Evolutionary conservation across 176 grass and related monocot genomes (phyloP).

Genomic region (Oryza longistaminata): DNA sequence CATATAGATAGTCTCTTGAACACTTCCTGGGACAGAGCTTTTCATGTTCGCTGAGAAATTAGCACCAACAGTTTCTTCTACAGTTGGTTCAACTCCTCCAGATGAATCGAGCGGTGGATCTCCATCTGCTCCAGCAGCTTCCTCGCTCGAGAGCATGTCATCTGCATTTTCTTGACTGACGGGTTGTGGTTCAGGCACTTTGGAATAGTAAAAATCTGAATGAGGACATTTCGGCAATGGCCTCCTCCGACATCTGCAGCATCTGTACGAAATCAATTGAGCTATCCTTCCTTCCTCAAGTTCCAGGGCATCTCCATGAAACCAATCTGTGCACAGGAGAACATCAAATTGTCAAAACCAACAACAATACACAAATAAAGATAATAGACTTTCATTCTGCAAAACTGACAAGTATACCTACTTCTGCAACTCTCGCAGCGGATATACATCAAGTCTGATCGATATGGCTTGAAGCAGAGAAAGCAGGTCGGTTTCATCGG

Average conservation of each 20-base stretch:
- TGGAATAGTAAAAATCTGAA: conserved; percentile 33
- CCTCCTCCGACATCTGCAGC: conserved; percentile 65
- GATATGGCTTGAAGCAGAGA: conserved; percentile 56
- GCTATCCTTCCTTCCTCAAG: conserved; percentile 55
- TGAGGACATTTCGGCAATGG: conserved; percentile 55
- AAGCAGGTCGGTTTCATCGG: conserved; percentile 46
- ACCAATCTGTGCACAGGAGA: conserved; percentile 51
- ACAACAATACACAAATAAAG: neutral
- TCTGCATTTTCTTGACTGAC: conserved; percentile 44
- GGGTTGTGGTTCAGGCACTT: conserved; percentile 46
- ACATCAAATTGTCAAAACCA: neutral
- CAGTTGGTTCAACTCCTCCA: conserved; percentile 31
- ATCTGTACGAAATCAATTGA: conserved; percentile 62
- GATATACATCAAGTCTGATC: conserved; percentile 57
- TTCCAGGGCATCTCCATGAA: conserved; percentile 64
- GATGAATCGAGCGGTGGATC: conserved; percentile 30
- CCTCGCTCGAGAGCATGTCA: conserved; percentile 19
- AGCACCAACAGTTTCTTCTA: conserved; percentile 23
- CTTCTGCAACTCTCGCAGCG: conserved; percentile 60
- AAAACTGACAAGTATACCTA: conserved; percentile 30
- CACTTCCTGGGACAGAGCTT: conserved; percentile 9
- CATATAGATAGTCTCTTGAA: conserved; percentile 49
- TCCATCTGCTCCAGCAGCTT: conserved; percentile 18
- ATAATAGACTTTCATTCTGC: neutral
- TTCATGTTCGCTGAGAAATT: conserved; percentile 14